Evolutionary conservation across 345 rosid species (phyloP).

Genomic region (Citrus glauca): DNA sequence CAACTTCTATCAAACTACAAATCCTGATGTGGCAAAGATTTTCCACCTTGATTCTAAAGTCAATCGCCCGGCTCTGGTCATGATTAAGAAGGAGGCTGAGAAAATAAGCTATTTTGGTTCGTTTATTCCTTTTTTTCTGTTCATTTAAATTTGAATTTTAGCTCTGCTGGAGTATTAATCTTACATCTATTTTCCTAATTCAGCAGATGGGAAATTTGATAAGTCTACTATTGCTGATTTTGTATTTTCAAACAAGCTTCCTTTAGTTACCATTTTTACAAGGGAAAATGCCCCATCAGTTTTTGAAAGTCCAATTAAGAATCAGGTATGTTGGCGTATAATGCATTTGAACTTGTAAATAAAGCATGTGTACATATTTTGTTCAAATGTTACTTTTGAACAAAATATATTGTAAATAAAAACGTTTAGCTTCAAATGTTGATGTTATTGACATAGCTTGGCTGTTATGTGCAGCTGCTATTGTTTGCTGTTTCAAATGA

Average conservation of each 20-base stretch:
- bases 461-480: slow-evolving; percentile 52
- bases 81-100: slow-evolving; percentile 85
- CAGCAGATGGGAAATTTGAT: slow-evolving; percentile 80
- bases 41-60: slow-evolving; percentile 74
- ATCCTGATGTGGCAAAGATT: slow-evolving; percentile 87
- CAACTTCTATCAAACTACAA: slow-evolving; percentile 84
- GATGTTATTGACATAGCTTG: neutral
- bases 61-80: slow-evolving; percentile 77
- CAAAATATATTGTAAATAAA: neutral
- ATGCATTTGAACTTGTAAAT: neutral
- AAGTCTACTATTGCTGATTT: slow-evolving; percentile 66
- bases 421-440: neutral
- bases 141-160: slow-evolving; percentile 2
- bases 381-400: neutral
- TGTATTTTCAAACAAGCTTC: slow-evolving; percentile 79
- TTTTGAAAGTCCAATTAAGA: slow-evolving; percentile 86
- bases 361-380: neutral
- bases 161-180: slow-evolving; percentile 1
- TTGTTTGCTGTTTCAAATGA: slow-evolving; percentile 66
- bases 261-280: slow-evolving; percentile 76
- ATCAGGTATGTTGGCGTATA: slow-evolving; percentile 48
- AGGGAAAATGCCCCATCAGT: slow-evolving; percentile 72
- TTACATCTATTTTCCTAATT: slow-evolving; percentile 13
- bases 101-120: slow-evolving; percentile 73
- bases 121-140: slow-evolving; percentile 22